Evolutionary conservation across 2,329 filamentous ascomycete genomes (phyloP), one percentile per base, ranked within the genome.

Genomic region (Fusarium annulatum): DNA sequence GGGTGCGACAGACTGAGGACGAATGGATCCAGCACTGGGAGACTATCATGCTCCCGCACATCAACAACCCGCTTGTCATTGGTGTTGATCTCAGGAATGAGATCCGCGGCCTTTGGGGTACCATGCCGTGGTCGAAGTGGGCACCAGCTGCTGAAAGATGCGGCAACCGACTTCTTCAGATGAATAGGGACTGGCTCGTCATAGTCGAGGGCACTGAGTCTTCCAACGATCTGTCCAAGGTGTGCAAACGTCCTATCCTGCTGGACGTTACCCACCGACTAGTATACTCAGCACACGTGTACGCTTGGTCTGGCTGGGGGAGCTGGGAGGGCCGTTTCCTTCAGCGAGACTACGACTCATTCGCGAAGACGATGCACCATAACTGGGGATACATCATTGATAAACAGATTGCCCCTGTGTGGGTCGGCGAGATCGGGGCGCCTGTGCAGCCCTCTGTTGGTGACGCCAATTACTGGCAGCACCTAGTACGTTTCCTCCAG

Each of bases 231-330:
- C 83, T 92, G 38, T 85, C 85, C 4, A 89, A 88, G 9, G 90
- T 86, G 7, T 81, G 82, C 7, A 77, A 80, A 21, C 86, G 90
- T 19, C 91, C 90, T 4, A 83, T 93, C n/a, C 80, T 81, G 52
- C 86, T 93, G 51, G 86, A 88, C 64, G 79, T 89, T 11, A 81
- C 85, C 11, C 79, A 88, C 75, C 84, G 86, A 30, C 84, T 93
- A 33, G 90, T 93, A 38, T 93, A 93, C 82, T 91, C 90, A 67
- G 87, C 89, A 5, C 91, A 93, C 79, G 90, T 92, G 28, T 93
- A 93, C 79, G 84, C 86, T 38, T 93, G 91, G 91, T 92, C 90
- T 21, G 91, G 91, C 62, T 93, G 91, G 91, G 90, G 90, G 42
- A 89, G 86, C 73, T 79, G 85, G 69, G 87, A 85, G 36, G 89